These are phyloP conservation scores for Aspergillus hiratsukae DNA, from an alignment of 2,329 filamentous ascomycete species.

Conservation along the genomic window DNA sequence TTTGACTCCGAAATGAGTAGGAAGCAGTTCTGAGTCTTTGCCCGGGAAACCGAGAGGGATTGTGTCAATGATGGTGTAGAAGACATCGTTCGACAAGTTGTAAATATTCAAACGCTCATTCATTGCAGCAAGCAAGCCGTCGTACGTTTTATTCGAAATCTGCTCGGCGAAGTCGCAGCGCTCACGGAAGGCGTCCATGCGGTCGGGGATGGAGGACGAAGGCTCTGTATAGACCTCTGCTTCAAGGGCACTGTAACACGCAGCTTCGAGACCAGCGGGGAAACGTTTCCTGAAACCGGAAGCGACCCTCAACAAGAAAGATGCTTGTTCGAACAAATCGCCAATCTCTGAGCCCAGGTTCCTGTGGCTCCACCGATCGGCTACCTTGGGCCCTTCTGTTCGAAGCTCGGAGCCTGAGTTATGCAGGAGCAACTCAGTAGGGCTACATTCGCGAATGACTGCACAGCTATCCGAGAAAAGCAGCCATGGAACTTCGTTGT, in stretches of 20 bases:
- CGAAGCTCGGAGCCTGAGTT: slow-evolving; percentile 51
- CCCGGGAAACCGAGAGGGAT: slow-evolving; percentile 41
- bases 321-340: slow-evolving; percentile 50
- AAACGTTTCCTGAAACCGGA: slow-evolving; percentile 66
- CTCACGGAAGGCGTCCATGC: slow-evolving; percentile 74
- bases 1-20: slow-evolving; percentile 70
- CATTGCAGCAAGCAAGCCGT: slow-evolving; percentile 63
- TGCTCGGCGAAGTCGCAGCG: slow-evolving; percentile 72
- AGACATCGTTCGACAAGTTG: slow-evolving; percentile 46
- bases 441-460: slow-evolving; percentile 73
- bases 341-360: slow-evolving; percentile 46
- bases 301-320: slow-evolving; percentile 65
- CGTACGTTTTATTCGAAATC: slow-evolving; percentile 76
- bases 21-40: slow-evolving; percentile 41
- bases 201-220: slow-evolving; percentile 64
- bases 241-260: slow-evolving; percentile 63
- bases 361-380: slow-evolving; percentile 42
- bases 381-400: slow-evolving; percentile 35
- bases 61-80: slow-evolving; percentile 49
- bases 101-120: slow-evolving; percentile 58
- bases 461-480: slow-evolving; percentile 77
- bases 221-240: slow-evolving; percentile 72
- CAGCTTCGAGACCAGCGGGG: slow-evolving; percentile 63
- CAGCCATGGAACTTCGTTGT: slow-evolving; percentile 72
- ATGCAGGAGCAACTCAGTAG: slow-evolving; percentile 68